Percentiles rank a stretch among this genome's conserved stretches.
These are phyloP conservation scores for Globisporangium rhizosaccharum DNA, from an alignment of 352 stramenopile species.

Conservation along the genomic window DNA sequence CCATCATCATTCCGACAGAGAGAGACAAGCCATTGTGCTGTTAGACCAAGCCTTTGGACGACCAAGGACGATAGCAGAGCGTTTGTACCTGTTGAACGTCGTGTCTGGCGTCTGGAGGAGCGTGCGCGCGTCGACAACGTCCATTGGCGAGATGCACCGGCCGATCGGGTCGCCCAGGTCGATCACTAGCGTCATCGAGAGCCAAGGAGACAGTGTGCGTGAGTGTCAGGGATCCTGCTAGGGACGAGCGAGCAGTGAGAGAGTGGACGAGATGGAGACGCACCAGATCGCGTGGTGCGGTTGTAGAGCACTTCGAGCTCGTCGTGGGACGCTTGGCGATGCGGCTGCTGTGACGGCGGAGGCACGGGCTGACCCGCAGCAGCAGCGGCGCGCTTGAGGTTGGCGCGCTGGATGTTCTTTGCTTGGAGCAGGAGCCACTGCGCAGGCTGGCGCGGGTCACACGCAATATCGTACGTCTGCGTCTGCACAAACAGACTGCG, in stretches of 20 bases:
- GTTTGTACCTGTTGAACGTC: conserved; percentile 37
- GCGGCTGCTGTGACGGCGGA: background rate
- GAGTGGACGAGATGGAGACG: background rate
- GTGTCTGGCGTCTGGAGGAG: conserved; percentile 61
- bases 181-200: conserved; percentile 29
- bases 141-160: conserved; percentile 55
- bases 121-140: conserved; percentile 72
- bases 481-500: conserved; percentile 67
- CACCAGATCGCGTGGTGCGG: conserved; percentile 45
- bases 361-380: background rate
- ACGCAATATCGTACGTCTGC: conserved; percentile 82
- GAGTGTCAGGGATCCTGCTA: background rate
- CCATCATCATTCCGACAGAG: background rate
- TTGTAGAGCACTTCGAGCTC: conserved; percentile 83
- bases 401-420: conserved; percentile 69
- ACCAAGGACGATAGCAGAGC: background rate
- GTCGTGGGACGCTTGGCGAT: conserved; percentile 25
- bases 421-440: conserved; percentile 74
- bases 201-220: background rate
- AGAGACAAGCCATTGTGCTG: background rate
- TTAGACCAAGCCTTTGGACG: background rate
- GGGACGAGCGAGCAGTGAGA: background rate
- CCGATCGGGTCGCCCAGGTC: conserved; percentile 66
- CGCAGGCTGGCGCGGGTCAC: conserved; percentile 61
- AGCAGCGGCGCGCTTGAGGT: conserved; percentile 24